These are phyloP conservation scores for Leucocoprinus sp. DNA, from an alignment of 768 basidiomycete species.

Conservation along the genomic window DNA sequence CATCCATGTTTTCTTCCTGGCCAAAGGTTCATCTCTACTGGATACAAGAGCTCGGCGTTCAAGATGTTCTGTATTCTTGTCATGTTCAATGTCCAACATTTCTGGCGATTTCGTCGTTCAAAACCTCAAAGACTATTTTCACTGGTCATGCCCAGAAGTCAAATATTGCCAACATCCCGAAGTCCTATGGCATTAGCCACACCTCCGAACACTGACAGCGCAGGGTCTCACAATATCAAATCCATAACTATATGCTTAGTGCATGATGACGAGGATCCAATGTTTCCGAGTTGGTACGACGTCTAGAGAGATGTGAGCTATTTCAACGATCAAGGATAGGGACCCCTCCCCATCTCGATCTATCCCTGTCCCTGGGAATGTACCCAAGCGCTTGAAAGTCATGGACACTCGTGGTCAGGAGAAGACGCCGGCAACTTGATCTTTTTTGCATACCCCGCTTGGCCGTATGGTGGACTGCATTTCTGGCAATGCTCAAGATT, in stretches of 20 bases:
- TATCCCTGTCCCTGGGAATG: constrained; percentile 28
- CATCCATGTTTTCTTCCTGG: constrained; percentile 76
- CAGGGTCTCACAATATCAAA: constrained; percentile 15
- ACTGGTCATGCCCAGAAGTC: not conserved
- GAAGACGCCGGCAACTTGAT: constrained; percentile 45
- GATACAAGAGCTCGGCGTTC: constrained; percentile 21
- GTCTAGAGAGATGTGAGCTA: constrained; percentile 27
- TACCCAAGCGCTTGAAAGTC: constrained; percentile 23
- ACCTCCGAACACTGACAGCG: constrained; percentile 27
- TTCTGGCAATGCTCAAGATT: constrained; percentile 15
- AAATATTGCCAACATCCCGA: constrained; percentile 10
- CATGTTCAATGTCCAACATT: constrained; percentile 40
- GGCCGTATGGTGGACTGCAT: constrained; percentile 18
- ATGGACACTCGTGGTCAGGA: constrained; percentile 48
- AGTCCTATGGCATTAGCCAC: constrained; percentile 9
- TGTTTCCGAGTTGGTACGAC: constrained; percentile 44
- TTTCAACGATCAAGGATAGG: constrained; percentile 27
- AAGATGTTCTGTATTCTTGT: constrained; percentile 61
- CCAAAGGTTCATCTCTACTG: constrained; percentile 47
- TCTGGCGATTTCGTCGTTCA: constrained; percentile 30
- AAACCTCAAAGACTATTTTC: too few relatives aligned
- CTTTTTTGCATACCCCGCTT: constrained; percentile 30
- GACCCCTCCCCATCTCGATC: constrained; percentile 23
- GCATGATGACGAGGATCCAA: constrained; percentile 43
- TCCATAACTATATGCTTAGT: constrained; percentile 33